Evolutionary conservation across 345 rosid genomes (phyloP), one percentile per base, ranked within the genome.

Genomic region (Gynandropsis gynandra): DNA sequence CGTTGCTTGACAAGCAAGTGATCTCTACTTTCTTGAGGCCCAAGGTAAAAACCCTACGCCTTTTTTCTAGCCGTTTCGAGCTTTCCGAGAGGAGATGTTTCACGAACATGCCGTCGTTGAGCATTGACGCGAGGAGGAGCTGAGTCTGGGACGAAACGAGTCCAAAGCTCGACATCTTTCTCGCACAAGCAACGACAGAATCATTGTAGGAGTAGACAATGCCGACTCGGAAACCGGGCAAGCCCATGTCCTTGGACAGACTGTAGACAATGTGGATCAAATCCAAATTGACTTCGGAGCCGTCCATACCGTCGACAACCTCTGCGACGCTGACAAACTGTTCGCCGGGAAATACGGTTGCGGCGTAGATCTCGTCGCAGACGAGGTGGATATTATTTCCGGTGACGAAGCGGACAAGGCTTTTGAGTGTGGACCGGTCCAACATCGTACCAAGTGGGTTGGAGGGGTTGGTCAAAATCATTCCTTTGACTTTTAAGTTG

Each of bases 91-190:
- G 60, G 15, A 84, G 77, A 17, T 61, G 58, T 1, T 52, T 75
- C 0, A 84, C 61, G 33, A 90, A 90, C 1, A 31, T 72, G 14
- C 81, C 81, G 20, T 90, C 92, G 0, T 80, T 75, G 13, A 90
- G 80, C 85, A 87, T 78, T 0, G 85, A 44, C 50, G 92, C 92
- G 2, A 87, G 87, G 20, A 83, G 38, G 44, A 64, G 35, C 38
- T 87, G 92, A 19, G 95, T 86, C 38, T 90, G 87, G 0, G 85
- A 77, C 4, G 96, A 87, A 16, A 90, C 80, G 1, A 90, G 58
- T 7, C 98, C 95, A 32, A 87, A 90, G 32, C 96, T 90, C 0
- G 98, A 83, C 95, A 90, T 87, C 62, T 75, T 86, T 0, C 85
- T 74, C 7, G 76, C 89, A 15, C 84, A 74, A n/a, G 46, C 38